Conservation (phyloP, 2,329 filamentous ascomycete genomes). For the Teratosphaeria viscida region DNA sequence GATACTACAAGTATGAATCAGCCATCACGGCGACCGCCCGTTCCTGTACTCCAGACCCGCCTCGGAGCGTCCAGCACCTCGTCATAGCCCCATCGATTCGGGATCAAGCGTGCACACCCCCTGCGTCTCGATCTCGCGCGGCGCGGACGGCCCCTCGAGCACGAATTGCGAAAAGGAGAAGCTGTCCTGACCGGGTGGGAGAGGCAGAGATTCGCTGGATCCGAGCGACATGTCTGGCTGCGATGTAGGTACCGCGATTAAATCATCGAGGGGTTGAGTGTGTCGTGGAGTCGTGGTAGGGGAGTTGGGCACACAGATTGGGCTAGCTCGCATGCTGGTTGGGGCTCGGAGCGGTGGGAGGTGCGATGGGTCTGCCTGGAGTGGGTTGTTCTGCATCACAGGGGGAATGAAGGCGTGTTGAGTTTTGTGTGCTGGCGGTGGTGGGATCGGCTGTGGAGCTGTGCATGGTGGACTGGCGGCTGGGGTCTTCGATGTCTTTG, state of each 20-base stretch:
- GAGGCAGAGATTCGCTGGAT: not conserved
- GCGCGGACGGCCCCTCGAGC: not conserved
- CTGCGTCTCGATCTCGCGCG: not conserved
- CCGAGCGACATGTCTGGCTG: not conserved
- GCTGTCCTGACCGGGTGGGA: not conserved
- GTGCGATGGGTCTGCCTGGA: not conserved
- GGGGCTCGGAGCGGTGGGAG: not conserved
- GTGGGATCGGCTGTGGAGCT: not conserved
- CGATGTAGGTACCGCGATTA: not conserved
- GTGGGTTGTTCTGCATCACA: not conserved
- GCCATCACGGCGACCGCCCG: not conserved
- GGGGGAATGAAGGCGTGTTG: not conserved
- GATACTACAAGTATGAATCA: too few relatives aligned
- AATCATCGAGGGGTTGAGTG: not conserved
- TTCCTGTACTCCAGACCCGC: not conserved
- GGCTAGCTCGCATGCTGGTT: not conserved
- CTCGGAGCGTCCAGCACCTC: not conserved
- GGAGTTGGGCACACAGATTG: not conserved
- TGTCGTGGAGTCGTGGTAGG: not conserved
- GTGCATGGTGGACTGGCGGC: not conserved
- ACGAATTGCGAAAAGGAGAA: not conserved
- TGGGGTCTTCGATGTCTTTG: not conserved
- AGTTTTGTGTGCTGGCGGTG: not conserved
- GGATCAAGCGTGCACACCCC: not conserved
- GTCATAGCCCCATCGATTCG: not conserved